phyloP scores from a whole-genome alignment of 2,329 filamentous ascomycete genomes.

The Colletotrichum sp. region DNA sequence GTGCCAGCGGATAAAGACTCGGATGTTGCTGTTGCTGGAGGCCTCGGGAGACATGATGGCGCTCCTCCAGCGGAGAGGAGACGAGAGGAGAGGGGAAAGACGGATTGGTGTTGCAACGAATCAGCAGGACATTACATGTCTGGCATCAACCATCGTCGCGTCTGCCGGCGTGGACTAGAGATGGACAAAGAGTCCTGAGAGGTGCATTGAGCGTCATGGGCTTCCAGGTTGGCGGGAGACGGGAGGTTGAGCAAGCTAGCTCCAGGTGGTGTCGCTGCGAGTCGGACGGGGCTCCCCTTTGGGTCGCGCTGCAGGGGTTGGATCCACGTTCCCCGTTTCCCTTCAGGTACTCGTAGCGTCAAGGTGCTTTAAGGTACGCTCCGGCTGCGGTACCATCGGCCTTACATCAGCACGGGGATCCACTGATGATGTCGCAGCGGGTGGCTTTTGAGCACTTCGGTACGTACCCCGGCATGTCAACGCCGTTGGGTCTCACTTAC shows the following conservation, averaged over 20 bases:
- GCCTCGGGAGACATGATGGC: conserved; percentile 54
- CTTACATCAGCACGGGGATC: conserved; percentile 16
- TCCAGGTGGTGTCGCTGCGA: conserved; percentile 11
- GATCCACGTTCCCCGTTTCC: conserved; percentile 14
- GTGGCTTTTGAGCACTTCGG: not conserved
- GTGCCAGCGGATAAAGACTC: conserved; percentile 94
- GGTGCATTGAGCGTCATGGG: conserved; percentile 21
- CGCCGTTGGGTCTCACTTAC: not conserved
- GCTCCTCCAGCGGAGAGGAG: conserved; percentile 19
- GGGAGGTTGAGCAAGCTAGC: conserved; percentile 20
- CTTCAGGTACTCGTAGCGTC: conserved; percentile 7
- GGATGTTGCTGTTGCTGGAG: conserved; percentile 78
- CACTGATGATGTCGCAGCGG: not conserved
- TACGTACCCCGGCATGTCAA: not conserved
- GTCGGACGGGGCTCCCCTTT: conserved; percentile 14
- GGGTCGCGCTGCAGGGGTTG: conserved; percentile 16
- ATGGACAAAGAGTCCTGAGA: conserved; percentile 19
- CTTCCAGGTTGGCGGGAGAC: conserved; percentile 16
- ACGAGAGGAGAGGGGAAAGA: not conserved
- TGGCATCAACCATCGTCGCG: conserved; percentile 19
- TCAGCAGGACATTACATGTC: conserved; percentile 17
- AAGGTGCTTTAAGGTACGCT: not conserved
- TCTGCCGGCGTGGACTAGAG: not conserved
- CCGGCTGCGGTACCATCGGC: not conserved
- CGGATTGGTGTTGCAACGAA: not conserved